Base-by-base conservation (phyloP, 306 rosid species). In the Fagus crenata region DNA sequence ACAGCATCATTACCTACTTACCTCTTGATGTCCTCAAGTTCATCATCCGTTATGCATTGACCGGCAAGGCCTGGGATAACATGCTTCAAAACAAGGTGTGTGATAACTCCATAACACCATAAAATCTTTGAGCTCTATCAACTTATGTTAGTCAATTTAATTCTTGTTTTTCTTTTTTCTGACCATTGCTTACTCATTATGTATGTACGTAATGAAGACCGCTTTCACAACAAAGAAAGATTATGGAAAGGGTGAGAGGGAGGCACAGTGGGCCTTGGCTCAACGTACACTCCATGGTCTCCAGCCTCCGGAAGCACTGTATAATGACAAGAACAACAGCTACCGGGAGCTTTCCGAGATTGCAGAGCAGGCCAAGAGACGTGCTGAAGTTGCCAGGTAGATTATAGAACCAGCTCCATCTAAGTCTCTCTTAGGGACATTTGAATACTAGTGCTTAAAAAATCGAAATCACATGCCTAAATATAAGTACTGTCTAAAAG, bases 341-440 rank as follows among this genome's bases (percentile, higher is more conserved):
- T 46, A 82, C 67, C 54, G 74, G 9, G 89, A 91, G 35, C 80
- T 74, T 0, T 83, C 93, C 3, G 97, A 89, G 4, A 75, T 93
- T 4, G 97, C 97, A 7, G 97, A 93, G 67, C 98, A 93, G 33
- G 98, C 98, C 49, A 87, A 76, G 83, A 88, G 71, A 60, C 93
- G 98, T 15, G 98, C 97, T 55, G 98, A 93, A 74, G 92, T 90
- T 74, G 97, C 97, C 1, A 91, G 96, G 96, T 90, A 80, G 70
- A 7, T 22, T 12, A 39, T 4, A 17, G 40, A 65, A 65, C 70
- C 49, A 65, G 49, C 31, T 1, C 49, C 70, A 37, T 65, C 70
- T 65, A 17, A 61, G 31, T 55, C 63, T 5, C 18, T 4, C 31
- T 3, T 22, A 15, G 18, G 6, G 6, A 56, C 33, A 12, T 18